Base-by-base conservation (phyloP, 1,139 yeast species). In the Kodamaea suecica region DNA sequence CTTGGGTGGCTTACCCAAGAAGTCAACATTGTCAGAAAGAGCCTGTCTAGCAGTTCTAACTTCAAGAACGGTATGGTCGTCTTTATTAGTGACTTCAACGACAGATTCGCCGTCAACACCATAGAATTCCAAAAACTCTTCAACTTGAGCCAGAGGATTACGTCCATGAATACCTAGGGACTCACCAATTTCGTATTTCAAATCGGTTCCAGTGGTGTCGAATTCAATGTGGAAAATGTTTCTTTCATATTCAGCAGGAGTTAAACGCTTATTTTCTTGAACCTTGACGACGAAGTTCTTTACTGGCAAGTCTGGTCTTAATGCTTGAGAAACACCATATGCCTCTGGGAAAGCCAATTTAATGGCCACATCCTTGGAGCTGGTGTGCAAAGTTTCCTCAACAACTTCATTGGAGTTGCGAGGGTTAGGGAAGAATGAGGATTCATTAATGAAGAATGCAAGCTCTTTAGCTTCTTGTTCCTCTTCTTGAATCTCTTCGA, bases 211-310 rank as follows among this genome's bases (percentile, higher is more conserved):
- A 33, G 90, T 65, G 50, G 81, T 76, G 58, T 92, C 98, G 50
- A 92, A 86, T 64, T 92, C 97, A 50, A 92, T 84, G 59, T 92
- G 96, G 88, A 92, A 92, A 55, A 92, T 90, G 62, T 92, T 85
- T 68, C 98, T 85, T 42, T 86, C 86, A 60, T 92, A 92, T 53
- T 85, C 92, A 29, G 55, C 56, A 8, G 97, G 97, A n/a, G 97
- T 92, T 45, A 92, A 84, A 55, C 97, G 79, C 63, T 80, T 82
- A 69, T 88, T 90, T 55, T 85, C 95, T 60, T 87, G 85, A 33
- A 92, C 97, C 61, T 83, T 86, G 39, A 88, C 95, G 36, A 88
- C 76, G 53, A 80, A 88, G 65, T 85, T 90, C 61, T 83, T 72
- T 36, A 84, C 84, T 16, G 97, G 88, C 45, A 87, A 71, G 50